A percentile compares a stretch with the other conserved stretches of the same genome.
Evolutionary conservation across 495 filamentous ascomycete genomes (phyloP).

Genomic region (Elaphomyces granulatus): DNA sequence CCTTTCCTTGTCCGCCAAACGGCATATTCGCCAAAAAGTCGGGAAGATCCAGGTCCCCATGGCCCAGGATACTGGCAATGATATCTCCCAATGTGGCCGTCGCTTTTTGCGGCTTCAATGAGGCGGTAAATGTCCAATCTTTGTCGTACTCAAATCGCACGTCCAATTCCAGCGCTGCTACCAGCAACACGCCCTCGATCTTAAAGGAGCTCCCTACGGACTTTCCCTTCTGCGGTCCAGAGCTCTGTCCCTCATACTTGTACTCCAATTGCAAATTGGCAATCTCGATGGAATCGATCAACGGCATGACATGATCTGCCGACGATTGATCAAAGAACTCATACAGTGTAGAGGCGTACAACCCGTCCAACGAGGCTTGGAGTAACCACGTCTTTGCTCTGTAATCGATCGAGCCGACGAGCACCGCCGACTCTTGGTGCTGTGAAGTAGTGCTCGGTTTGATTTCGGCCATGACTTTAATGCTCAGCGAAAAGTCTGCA

Average conservation of each 20-base stretch:
- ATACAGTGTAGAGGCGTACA: constrained; percentile 7
- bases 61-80: not conserved
- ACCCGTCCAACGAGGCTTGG: not conserved
- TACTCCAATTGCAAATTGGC: constrained; percentile 8
- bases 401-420: not conserved
- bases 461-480: not conserved
- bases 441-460: not conserved
- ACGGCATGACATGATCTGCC: constrained; percentile 2
- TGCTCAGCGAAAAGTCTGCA: not conserved
- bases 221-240: too few species aligned
- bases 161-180: constrained; percentile 10
- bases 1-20: too few species aligned
- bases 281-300: constrained; percentile 9
- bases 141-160: constrained; percentile 5
- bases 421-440: not conserved
- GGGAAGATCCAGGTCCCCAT: not conserved
- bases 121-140: constrained; percentile 8
- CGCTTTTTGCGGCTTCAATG: not conserved
- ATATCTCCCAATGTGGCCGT: constrained; percentile 5
- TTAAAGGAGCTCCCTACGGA: constrained; percentile 3
- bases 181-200: constrained; percentile 6
- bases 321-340: constrained; percentile 8
- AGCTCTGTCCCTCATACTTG: too few species aligned
- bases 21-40: too few species aligned
- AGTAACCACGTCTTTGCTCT: not conserved